phyloP scores from a whole-genome alignment of 2,329 filamentous ascomycete species.

The Myriosclerotinia curreyana region DNA sequence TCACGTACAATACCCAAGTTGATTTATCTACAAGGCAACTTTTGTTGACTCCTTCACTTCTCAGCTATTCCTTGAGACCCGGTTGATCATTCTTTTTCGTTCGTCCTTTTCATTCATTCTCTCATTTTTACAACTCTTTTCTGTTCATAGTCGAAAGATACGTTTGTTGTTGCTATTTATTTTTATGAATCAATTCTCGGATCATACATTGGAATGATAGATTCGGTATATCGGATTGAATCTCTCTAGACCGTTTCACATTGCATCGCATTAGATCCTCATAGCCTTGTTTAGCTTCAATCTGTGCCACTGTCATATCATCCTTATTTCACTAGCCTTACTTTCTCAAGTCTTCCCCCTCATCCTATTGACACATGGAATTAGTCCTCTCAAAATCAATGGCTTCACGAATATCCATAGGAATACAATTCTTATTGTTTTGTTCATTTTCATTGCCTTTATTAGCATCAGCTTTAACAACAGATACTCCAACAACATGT shows the following conservation, averaged over 20 bases:
- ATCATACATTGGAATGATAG: not conserved
- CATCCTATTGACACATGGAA: not conserved
- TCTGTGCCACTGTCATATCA: not conserved
- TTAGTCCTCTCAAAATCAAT: not conserved
- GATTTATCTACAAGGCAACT: not conserved
- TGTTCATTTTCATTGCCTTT: conserved; percentile 4
- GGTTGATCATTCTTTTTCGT: not conserved
- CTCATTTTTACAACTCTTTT: not conserved
- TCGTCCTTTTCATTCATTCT: conserved; percentile 1
- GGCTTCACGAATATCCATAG: conserved; percentile 1
- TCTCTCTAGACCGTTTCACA: not conserved
- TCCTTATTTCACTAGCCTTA: not conserved
- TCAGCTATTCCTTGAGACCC: not conserved
- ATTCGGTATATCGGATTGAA: not conserved
- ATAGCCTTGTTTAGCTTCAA: not conserved
- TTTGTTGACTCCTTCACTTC: not conserved
- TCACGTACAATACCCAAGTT: conserved; percentile 7
- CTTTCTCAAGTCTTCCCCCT: too few species aligned
- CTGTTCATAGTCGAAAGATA: not conserved
- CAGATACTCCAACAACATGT: conserved; percentile 24
- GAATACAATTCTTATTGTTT: conserved; percentile 6
- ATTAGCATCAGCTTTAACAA: conserved; percentile 2
- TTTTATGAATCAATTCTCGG: not conserved
- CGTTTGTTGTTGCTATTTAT: not conserved
- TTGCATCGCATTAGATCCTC: not conserved